Base-by-base conservation (phyloP, 108 stramenopile species). In the Fistulifera solaris region DNA sequence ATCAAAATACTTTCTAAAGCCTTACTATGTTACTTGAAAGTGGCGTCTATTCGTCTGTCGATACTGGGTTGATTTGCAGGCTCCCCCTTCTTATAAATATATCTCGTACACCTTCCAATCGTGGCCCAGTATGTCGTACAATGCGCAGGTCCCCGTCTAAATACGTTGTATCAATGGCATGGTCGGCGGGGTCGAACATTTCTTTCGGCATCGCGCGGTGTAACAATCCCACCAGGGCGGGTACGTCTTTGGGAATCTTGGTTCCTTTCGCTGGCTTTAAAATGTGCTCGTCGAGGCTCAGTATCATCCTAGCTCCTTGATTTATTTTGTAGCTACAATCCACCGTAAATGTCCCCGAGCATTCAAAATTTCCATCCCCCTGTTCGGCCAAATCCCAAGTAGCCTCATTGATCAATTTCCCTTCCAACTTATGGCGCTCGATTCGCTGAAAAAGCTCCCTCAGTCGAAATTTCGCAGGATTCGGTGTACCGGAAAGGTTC, bases 141-240 rank as follows among this genome's bases (percentile, higher is more conserved):
- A 87, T 80, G 38, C 76, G 70, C 54, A 87, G 59, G 16, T 82
- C 70, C 15, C 51, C 77, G 61, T 87, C 85, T 51, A 80, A 48
- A 61, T 87, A 87, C 18, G 85, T 80, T 28, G 76, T 83, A 48
- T 83, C 85, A 65, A 80, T 73, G 22, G 77, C 73, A 56, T 78
- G 73, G 18, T 72, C 66, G 21, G 61, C 53, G 0, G 81, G 77
- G 70, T 87, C 76, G 58, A 82, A 87, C 38, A 87, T 16, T 53
- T 83, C 78, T 43, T 58, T 71, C 16, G 85, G 85, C 47, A 87
- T 76, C 0, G 78, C 68, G 41, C 74, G 61, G 43, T 70, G 56
- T 21, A 87, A 49, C 44, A 73, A 59, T 12, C 59, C 76, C 28
- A 78, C 78, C 58, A 86, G 50, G 3, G 25, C 59, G 26, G 63